phyloP scores from a whole-genome alignment of 345 rosid genomes.

The Eucalyptus pauciflora region DNA sequence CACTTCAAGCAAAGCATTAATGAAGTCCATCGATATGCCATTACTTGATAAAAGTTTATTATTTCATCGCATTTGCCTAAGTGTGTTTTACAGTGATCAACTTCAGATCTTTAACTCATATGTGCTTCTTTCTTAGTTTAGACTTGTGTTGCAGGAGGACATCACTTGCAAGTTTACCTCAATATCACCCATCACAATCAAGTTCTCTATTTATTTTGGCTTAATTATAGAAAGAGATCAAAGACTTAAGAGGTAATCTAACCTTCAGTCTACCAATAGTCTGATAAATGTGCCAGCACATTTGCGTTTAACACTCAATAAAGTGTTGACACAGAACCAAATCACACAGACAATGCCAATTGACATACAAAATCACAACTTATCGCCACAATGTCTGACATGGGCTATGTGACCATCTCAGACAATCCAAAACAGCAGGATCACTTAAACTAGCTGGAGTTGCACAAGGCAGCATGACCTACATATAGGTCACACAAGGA shows the following conservation, averaged over 20 bases:
- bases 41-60: not conserved
- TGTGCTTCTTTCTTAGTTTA: not conserved
- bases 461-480: not conserved
- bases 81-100: not conserved
- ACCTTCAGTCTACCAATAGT: not conserved
- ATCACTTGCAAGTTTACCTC: not conserved
- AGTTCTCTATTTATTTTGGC: not conserved
- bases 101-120: not conserved
- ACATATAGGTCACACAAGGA: not conserved
- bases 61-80: not conserved
- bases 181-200: not conserved
- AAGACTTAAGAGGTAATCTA: not conserved
- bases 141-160: not conserved
- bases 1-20: not conserved
- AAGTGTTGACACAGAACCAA: not conserved
- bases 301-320: not conserved
- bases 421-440: not conserved
- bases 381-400: not conserved
- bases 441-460: not conserved
- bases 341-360: not conserved
- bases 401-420: not conserved
- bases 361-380: not conserved
- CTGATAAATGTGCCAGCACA: not conserved
- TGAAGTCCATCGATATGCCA: not conserved
- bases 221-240: not conserved